Conservation (phyloP, 2,329 filamentous ascomycete species). For the Fusarium caatingaense region DNA sequence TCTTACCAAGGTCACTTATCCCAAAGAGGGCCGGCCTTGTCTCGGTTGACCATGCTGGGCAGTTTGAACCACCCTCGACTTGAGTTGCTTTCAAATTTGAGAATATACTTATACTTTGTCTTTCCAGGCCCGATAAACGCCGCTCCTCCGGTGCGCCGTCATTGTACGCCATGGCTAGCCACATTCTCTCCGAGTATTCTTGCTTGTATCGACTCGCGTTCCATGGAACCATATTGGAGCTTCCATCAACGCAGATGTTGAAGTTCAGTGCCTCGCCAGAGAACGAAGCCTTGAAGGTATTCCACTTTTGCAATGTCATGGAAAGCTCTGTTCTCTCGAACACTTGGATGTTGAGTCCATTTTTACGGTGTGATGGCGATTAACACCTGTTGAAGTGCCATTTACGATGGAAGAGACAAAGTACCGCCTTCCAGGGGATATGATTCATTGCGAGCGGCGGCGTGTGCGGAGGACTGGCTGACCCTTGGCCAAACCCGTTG, state of each 20-base stretch:
- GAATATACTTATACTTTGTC: not conserved
- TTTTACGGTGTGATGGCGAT: conserved; percentile 10
- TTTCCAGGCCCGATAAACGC: not conserved
- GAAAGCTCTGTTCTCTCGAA: not conserved
- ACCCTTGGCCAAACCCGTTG: conserved; percentile 5
- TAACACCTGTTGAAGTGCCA: conserved; percentile 7
- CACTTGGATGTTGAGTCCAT: conserved; percentile 22
- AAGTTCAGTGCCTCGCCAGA: not conserved
- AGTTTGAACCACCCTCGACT: conserved; percentile 34
- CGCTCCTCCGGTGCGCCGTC: not conserved
- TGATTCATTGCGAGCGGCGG: not conserved
- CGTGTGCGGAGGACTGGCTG: not conserved
- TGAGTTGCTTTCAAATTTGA: conserved; percentile 21
- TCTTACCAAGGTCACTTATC: conserved; percentile 5
- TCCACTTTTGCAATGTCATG: not conserved
- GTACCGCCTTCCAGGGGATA: not conserved
- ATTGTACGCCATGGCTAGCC: not conserved
- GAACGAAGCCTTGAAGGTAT: not conserved
- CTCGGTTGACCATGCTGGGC: conserved; percentile 8
- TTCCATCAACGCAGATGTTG: conserved; percentile 16
- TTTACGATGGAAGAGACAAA: conserved; percentile 16
- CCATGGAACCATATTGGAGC: conserved; percentile 4
- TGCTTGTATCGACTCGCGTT: conserved; percentile 19
- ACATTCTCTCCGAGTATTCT: conserved; percentile 14
- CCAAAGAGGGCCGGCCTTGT: not conserved